Evolutionary conservation across 2,329 filamentous ascomycete genomes (phyloP), one percentile per base, ranked within the genome.

Genomic region (Cryphonectria carpinicola): DNA sequence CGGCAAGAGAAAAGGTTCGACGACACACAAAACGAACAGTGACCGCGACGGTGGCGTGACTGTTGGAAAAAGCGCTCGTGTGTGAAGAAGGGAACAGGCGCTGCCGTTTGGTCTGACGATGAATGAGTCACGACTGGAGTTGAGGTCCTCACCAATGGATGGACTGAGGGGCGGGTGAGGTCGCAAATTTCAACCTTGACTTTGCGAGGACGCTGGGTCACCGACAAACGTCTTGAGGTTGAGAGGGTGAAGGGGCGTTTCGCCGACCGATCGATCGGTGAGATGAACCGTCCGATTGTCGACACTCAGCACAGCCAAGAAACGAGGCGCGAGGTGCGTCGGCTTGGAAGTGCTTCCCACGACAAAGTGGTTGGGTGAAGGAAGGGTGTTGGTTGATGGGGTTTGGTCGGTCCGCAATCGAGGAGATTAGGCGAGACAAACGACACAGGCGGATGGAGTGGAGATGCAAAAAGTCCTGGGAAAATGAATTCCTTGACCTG

Each of bases 401-500:
- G 65, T 39, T 39, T 70, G 62, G 66, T 54, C 67, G 66, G 71
- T 54, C 67, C 69, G 71, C 65, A 68, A 65, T 72, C 63, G 56
- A 66, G 54, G 52, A 49, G 65, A 61, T 37, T 37, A 52, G 56
- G 49, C 54, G 63, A 63, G 58, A 61, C 56, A 66, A 43, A 65
- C 46, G 66, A 49, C 52, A 46, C 65, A 62, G 54, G 68, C 63
- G 69, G 65, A 68, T 66, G 71, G 69, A 64, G 43, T 71, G 71
- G 65, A 68, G 68, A 70, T 54, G 52, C 58, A 60, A 65, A 4
- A 64, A 66, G 63, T 66, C 37, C 28, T 64, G 41, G 52, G 71
- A 72, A 68, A 68, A 63, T 63, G 41, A 68, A 68, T 68, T 62
- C 66, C 60, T 68, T 68, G 67, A 66, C 70, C 63, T 72, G 67